phyloP scores from a whole-genome alignment of 192 early-diverging fungal species.

The Entomortierella parvispora region DNA sequence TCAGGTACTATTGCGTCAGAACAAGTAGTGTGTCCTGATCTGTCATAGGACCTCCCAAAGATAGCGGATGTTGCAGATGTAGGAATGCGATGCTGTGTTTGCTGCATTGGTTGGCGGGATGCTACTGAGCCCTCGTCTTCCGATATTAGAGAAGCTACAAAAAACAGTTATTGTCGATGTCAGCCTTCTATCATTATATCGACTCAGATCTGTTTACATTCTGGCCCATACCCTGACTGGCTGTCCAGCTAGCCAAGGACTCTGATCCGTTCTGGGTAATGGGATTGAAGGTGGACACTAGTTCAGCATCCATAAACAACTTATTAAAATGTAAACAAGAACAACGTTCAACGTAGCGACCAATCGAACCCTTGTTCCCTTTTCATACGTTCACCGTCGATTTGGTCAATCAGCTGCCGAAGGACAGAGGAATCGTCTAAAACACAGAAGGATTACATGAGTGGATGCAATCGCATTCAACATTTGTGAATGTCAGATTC shows the following conservation, averaged over 20 bases:
- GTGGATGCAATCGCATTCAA: too few species aligned
- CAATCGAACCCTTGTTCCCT: not conserved
- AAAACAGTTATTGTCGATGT: too few species aligned
- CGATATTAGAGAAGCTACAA: not conserved
- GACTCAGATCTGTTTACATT: too few species aligned
- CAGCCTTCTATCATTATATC: too few species aligned
- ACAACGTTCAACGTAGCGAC: slow-evolving; percentile 2
- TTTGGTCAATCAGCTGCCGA: slow-evolving; percentile 43
- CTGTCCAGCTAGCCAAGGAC: too few species aligned
- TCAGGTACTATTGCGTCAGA: not conserved
- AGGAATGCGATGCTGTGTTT: slow-evolving; percentile 2
- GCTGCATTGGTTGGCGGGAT: slow-evolving; percentile 1
- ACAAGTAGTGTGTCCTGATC: not conserved
- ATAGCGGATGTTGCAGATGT: slow-evolving; percentile 39
- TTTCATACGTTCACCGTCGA: slow-evolving; percentile 43
- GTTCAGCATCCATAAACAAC: not conserved
- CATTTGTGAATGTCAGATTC: too few species aligned
- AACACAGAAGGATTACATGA: too few species aligned
- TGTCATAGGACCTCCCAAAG: slow-evolving; percentile 33
- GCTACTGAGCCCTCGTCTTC: too few species aligned
- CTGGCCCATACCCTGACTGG: too few species aligned
- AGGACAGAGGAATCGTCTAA: slow-evolving; percentile 45
- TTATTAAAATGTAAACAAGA: not conserved
- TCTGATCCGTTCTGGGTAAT: too few species aligned
- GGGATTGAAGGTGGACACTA: too few species aligned